These are phyloP conservation scores for Aspergillus intermedius DNA, from an alignment of 2,329 filamentous ascomycete species.

Conservation along the genomic window DNA sequence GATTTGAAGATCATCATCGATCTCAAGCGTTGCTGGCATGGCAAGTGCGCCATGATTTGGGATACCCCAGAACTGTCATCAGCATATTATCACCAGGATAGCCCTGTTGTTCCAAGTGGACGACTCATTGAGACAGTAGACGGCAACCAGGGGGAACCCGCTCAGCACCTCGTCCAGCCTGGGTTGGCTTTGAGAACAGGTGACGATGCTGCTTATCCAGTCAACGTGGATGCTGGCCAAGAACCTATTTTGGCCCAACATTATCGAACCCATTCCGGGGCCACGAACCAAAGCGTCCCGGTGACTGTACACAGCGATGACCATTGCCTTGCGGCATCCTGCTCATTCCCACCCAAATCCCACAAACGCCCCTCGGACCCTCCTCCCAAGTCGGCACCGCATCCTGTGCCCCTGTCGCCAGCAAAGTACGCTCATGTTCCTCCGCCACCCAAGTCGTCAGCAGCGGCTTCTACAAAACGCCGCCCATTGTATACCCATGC, in stretches of 20 bases:
- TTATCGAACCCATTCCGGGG: slow-evolving; percentile 30
- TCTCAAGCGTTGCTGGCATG: slow-evolving; percentile 94
- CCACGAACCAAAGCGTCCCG: slow-evolving; percentile 30
- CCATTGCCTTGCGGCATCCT: slow-evolving; percentile 54
- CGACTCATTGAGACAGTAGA: slow-evolving; percentile 56
- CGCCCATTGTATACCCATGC: slow-evolving; percentile 48
- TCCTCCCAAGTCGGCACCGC: slow-evolving; percentile 30
- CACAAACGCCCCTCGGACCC: slow-evolving; percentile 33
- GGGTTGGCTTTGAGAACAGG: not conserved
- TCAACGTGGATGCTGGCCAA: slow-evolving; percentile 1
- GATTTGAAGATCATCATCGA: slow-evolving; percentile 85
- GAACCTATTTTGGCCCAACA: slow-evolving; percentile 17
- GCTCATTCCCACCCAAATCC: slow-evolving; percentile 50
- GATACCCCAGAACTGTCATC: slow-evolving; percentile 62
- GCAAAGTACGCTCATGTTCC: slow-evolving; percentile 7
- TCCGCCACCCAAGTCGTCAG: slow-evolving; percentile 17
- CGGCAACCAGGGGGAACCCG: slow-evolving; percentile 14
- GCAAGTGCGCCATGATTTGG: slow-evolving; percentile 87
- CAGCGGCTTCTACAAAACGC: slow-evolving; percentile 25
- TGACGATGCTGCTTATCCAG: not conserved
- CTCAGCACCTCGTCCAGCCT: slow-evolving; percentile 13
- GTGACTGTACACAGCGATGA: slow-evolving; percentile 38
- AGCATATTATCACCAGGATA: slow-evolving; percentile 52
- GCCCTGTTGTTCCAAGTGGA: slow-evolving; percentile 70
- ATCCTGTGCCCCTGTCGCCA: slow-evolving; percentile 35